phyloP scores from a whole-genome alignment of 1,284 basidiomycete species.

The Papiliotrema fonsecae region DNA sequence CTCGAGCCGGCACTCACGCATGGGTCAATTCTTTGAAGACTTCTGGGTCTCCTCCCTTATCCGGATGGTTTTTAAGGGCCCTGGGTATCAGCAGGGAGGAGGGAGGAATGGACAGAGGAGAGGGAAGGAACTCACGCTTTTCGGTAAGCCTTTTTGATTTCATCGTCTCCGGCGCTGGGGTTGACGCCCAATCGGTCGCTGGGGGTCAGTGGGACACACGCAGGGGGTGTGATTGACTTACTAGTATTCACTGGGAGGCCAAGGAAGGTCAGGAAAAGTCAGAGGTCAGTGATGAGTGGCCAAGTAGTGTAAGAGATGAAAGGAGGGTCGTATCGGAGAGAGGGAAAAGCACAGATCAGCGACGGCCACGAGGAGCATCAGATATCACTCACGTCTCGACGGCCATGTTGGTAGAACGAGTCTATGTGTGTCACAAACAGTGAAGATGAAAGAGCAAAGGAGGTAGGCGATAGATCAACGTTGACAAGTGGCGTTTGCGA shows the following conservation, averaged over 20 bases:
- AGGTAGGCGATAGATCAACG: no score
- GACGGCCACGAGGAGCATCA: not conserved
- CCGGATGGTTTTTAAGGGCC: constrained; percentile 85
- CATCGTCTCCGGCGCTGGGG: constrained; percentile 69
- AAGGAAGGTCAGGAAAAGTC: not conserved
- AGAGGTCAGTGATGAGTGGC: not conserved
- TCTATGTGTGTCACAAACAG: no score
- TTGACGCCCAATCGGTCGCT: constrained; percentile 73
- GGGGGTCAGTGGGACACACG: constrained; percentile 5
- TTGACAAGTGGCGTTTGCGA: no score
- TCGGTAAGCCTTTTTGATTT: constrained; percentile 91
- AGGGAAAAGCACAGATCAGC: not conserved
- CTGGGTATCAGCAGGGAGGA: constrained; percentile 49
- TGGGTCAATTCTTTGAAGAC: constrained; percentile 96
- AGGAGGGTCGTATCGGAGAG: not conserved
- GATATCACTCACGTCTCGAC: constrained; percentile 47
- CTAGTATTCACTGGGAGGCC: constrained; percentile 67
- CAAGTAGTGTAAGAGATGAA: not conserved
- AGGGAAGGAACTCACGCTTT: constrained; percentile 63
- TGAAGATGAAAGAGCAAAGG: no score
- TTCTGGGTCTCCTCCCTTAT: constrained; percentile 94
- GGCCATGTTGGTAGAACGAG: constrained; percentile 45
- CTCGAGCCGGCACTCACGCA: no score
- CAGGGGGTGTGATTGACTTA: constrained; percentile 15
- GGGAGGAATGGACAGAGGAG: constrained; percentile 3